Evolutionary conservation across 441 rosid genomes (phyloP), one percentile per base, ranked within the genome.

Genomic region (Monsonia emarginata): DNA sequence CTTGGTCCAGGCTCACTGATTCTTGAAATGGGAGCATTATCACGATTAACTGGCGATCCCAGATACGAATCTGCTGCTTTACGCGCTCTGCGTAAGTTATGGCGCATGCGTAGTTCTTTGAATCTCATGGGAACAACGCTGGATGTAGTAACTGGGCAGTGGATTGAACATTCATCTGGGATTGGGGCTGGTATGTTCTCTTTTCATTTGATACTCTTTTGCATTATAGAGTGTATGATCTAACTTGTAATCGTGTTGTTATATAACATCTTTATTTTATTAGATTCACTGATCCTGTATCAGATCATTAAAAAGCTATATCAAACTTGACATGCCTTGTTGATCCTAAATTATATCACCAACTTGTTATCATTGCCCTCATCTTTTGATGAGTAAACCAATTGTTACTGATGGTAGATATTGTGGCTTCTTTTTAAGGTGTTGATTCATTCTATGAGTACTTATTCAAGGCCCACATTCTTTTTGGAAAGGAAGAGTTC

Each of bases 371-470:
- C 25, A 65, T 59, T 56, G 48, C 42, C 60, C 57, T 67, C 31
- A 25, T 78, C 40, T 64, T n/a, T 14, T 48, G 5, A 61, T 22
- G 31, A 3, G 30, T 14, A 16, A 63, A 26, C 40, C 71, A 71
- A 67, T 76, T 76, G 63, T 63, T 77, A 72, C 76, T 74, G 63
- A 70, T 76, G 34, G 64, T 70, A 63, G 65, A 63, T 75, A 66
- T 3, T 58, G 28, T 68, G 70, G 50, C 63, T 65, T 74, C 74
- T 67, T 76, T 67, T 76, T 67, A 79, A 92, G 98, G 96, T 71
- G 96, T 92, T 74, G 98, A 92, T 79, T 92, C 98, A 61, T 92
- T 89, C 82, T 92, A 92, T 65, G 96, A 92, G 79, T 92, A 89
- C 73, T 83, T 92, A 67, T 78, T 79, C 80, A 92, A 92, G 80